Percentiles rank a stretch among this genome's conserved stretches.
These are phyloP conservation scores for Exophiala spinifera DNA, from an alignment of 2,329 filamentous ascomycete genomes.

Conservation along the genomic window DNA sequence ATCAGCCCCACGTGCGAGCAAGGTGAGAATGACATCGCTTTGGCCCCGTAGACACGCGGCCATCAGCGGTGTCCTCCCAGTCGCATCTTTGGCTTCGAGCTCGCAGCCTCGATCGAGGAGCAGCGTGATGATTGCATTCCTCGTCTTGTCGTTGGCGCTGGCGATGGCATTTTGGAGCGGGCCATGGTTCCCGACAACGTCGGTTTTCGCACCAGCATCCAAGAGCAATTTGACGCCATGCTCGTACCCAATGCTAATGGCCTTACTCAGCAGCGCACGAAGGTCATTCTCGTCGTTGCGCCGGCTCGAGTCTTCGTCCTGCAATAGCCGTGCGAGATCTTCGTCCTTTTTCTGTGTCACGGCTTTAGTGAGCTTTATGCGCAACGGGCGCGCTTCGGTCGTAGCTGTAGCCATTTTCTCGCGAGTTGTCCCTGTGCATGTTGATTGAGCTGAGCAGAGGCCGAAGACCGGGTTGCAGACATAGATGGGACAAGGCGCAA, in stretches of 20 bases:
- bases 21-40: constrained; percentile 10
- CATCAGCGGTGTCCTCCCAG: constrained; percentile 13
- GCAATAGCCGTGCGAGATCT: constrained; percentile 6
- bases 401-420: neutral
- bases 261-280: constrained; percentile 7
- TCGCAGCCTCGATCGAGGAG: constrained; percentile 40
- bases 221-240: constrained; percentile 31
- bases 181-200: constrained; percentile 31
- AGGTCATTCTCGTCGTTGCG: constrained; percentile 7
- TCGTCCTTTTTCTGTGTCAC: constrained; percentile 2
- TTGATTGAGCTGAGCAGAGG: too few species aligned
- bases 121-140: constrained; percentile 31
- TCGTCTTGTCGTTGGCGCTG: constrained; percentile 37
- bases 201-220: constrained; percentile 38
- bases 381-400: neutral
- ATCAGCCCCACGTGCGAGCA: constrained; percentile 12
- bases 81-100: constrained; percentile 32
- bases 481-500: neutral
- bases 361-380: constrained; percentile 1
- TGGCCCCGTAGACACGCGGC: constrained; percentile 11
- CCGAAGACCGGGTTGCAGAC: too few species aligned
- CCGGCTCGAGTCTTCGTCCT: neutral
- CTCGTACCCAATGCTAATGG: constrained; percentile 11
- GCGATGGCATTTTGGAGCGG: constrained; percentile 41
- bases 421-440: too few species aligned